Conservation (phyloP, 2,329 filamentous ascomycete genomes). For the Alternaria arbusti region DNA sequence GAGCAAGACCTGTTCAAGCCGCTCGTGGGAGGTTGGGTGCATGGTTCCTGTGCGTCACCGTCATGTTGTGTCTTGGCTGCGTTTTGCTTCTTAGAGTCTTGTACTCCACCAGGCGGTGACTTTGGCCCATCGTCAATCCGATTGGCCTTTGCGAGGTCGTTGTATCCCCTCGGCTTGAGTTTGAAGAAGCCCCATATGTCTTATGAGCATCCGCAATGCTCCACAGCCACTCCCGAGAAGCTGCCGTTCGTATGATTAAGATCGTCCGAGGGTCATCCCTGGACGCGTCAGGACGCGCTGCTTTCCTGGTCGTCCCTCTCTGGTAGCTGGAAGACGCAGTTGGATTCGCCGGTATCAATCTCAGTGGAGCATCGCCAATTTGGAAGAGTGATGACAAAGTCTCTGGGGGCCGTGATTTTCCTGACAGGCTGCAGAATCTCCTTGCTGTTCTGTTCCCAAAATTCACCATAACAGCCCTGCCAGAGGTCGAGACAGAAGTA, state of each 20-base stretch:
- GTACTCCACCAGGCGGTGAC: neutral
- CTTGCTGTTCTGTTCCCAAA: constrained; percentile 19
- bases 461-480: constrained; percentile 10
- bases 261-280: neutral
- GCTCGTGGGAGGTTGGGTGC: neutral
- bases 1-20: constrained; percentile 7
- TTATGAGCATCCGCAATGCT: neutral
- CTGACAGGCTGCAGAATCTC: constrained; percentile 19
- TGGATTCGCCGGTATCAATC: constrained; percentile 18
- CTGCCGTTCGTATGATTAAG: neutral
- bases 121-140: neutral
- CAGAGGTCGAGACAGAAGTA: constrained; percentile 6
- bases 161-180: neutral
- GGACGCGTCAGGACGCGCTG: neutral
- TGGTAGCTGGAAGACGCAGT: constrained; percentile 12
- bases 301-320: neutral
- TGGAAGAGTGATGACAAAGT: constrained; percentile 27
- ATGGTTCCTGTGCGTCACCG: constrained; percentile 4
- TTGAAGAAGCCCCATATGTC: neutral
- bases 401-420: constrained; percentile 13
- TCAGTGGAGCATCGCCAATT: constrained; percentile 16
- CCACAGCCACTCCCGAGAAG: neutral
- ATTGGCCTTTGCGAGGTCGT: neutral
- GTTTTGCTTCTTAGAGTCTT: constrained; percentile 10
- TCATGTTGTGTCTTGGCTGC: constrained; percentile 2